A percentile compares a stretch with the other conserved stretches of the same genome.
These are phyloP conservation scores for Penicillium ochrochloron DNA, from an alignment of 495 filamentous ascomycete species.

Conservation along the genomic window DNA sequence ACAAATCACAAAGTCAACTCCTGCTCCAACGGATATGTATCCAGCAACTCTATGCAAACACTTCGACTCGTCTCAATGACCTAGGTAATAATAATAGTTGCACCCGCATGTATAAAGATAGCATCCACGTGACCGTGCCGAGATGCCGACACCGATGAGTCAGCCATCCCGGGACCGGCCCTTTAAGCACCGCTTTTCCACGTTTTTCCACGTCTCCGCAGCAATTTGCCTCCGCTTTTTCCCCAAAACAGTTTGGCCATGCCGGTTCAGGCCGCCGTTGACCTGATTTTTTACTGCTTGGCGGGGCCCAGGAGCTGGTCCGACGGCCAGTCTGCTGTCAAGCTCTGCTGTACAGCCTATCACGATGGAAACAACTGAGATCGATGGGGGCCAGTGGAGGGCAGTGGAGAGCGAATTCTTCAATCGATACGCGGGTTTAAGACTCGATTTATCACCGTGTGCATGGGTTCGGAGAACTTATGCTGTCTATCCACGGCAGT, in stretches of 20 bases:
- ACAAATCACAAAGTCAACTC: too few relatives aligned
- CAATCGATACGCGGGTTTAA: slow-evolving; percentile 11
- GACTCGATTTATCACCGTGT: slow-evolving; percentile 17
- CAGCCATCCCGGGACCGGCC: background rate
- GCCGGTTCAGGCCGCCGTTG: slow-evolving; percentile 23
- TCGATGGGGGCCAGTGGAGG: background rate
- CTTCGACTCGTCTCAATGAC: too few relatives aligned
- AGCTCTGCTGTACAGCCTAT: slow-evolving; percentile 14
- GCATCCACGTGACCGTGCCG: slow-evolving; percentile 5
- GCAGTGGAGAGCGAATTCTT: background rate
- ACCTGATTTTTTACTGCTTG: background rate
- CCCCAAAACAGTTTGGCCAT: slow-evolving; percentile 3
- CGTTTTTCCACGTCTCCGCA: background rate
- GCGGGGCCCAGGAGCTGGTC: slow-evolving; percentile 4
- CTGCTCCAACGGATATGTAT: too few relatives aligned
- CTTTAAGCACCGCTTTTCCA: background rate
- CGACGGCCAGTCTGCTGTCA: background rate
- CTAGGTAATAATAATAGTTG: too few relatives aligned
- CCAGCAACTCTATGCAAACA: too few relatives aligned
- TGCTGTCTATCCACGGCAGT: slow-evolving; percentile 12
- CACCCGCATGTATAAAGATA: too few relatives aligned
- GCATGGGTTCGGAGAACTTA: slow-evolving; percentile 15
- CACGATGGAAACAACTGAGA: background rate
- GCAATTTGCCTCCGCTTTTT: slow-evolving; percentile 2
- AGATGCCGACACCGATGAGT: slow-evolving; percentile 2